Evolutionary conservation across 768 basidiomycete genomes (phyloP).

Genomic region (Mycena latifolia): DNA sequence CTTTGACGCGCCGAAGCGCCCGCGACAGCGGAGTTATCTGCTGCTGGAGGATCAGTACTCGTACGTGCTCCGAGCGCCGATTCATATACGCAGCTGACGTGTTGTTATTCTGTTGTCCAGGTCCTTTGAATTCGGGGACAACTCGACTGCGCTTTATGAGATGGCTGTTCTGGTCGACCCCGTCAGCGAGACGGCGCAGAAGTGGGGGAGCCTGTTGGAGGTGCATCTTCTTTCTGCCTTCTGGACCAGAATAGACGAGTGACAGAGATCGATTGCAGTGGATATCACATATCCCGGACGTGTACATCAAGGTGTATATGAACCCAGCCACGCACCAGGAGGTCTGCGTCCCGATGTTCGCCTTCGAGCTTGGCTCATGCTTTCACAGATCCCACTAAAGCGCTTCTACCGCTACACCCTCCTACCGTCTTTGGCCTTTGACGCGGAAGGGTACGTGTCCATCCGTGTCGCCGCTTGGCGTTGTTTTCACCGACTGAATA

Average conservation of each 20-base stretch:
- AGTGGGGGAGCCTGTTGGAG: conserved; percentile 84
- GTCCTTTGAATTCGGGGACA: conserved; percentile 77
- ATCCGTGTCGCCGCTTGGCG: conserved; percentile 1
- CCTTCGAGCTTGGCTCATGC: conserved; percentile 11
- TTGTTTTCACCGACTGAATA: background rate
- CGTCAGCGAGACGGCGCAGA: conserved; percentile 85
- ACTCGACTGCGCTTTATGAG: conserved; percentile 73
- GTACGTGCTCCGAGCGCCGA: conserved; percentile 55
- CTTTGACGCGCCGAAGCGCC: conserved; percentile 72
- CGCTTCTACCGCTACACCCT: conserved; percentile 91
- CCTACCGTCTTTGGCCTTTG: conserved; percentile 67
- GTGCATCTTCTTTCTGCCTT: conserved; percentile 53
- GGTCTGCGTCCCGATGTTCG: conserved; percentile 53
- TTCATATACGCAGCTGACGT: no score
- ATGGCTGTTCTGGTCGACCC: conserved; percentile 87
- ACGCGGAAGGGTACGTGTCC: conserved; percentile 73
- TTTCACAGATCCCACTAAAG: conserved; percentile 83
- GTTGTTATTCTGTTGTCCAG: conserved; percentile 50
- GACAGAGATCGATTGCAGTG: conserved; percentile 69
- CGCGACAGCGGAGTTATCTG: conserved; percentile 72
- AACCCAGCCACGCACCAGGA: conserved; percentile 79
- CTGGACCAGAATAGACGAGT: background rate
- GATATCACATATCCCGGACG: conserved; percentile 71
- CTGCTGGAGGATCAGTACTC: conserved; percentile 71
- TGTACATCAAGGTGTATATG: conserved; percentile 82